These are phyloP conservation scores for Camelina sativa DNA, from an alignment of 345 rosid genomes.

Conservation along the genomic window DNA sequence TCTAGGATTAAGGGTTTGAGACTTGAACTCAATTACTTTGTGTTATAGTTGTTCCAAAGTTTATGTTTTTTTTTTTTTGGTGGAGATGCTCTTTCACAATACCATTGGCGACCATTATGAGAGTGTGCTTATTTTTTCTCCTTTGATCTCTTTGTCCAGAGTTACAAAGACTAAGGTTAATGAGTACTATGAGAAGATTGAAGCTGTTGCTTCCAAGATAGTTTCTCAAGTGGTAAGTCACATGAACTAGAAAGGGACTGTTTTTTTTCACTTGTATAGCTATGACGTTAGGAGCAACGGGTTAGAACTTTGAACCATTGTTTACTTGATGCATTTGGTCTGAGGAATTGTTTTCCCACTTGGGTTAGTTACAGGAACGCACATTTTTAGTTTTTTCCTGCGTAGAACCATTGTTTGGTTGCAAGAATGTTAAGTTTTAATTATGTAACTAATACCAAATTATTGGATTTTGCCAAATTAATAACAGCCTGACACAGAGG, in stretches of 20 bases:
- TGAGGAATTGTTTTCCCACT: not conserved
- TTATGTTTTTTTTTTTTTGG: not conserved
- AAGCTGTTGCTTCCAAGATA: constrained; percentile 69
- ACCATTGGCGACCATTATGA: not conserved
- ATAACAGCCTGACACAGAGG: constrained; percentile 54
- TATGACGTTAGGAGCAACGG: not conserved
- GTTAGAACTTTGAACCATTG: too few relatives aligned
- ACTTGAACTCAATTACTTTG: not conserved
- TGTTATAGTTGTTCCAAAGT: not conserved
- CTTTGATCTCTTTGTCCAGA: constrained; percentile 45
- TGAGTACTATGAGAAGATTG: constrained; percentile 81
- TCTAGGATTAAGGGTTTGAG: not conserved
- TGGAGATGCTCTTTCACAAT: too few relatives aligned
- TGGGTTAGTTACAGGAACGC: not conserved
- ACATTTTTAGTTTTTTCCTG: not conserved
- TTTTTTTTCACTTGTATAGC: not conserved
- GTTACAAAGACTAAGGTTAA: constrained; percentile 72
- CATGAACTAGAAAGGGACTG: not conserved
- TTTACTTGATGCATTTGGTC: constrained; percentile 5
- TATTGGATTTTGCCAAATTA: not conserved
- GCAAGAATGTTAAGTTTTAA: not conserved
- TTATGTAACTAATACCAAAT: constrained; percentile 2
- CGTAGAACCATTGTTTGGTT: not conserved
- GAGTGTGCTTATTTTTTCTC: constrained; percentile 6
- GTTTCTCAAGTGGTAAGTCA: constrained; percentile 58